A percentile compares a stretch with the other conserved stretches of the same genome.
Conservation (phyloP, 169 alveolate genomes). For the Plasmodium gonderi region DNA sequence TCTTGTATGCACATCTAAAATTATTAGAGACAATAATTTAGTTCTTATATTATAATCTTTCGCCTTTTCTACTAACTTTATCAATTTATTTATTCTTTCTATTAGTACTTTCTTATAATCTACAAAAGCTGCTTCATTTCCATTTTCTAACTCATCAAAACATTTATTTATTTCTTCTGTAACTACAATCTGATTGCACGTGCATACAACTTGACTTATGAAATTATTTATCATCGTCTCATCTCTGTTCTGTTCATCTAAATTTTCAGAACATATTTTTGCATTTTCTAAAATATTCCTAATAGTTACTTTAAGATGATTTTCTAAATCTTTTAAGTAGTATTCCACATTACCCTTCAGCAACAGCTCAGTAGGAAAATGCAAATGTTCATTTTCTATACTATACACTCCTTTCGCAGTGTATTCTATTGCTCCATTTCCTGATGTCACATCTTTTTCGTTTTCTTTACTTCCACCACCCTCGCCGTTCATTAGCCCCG, state of each 20-base stretch:
- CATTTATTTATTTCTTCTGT: constrained; percentile 96
- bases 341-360: constrained; percentile 63
- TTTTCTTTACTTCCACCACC: background rate
- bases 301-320: constrained; percentile 80
- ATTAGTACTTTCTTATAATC: constrained; percentile 92
- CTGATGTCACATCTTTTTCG: too few species aligned
- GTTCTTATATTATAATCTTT: constrained; percentile 81
- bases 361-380: constrained; percentile 16
- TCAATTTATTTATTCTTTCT: constrained; percentile 93
- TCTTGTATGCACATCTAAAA: constrained; percentile 97
- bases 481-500: background rate
- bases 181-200: constrained; percentile 94
- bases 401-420: constrained; percentile 70
- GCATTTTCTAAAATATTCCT: constrained; percentile 83
- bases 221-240: constrained; percentile 94
- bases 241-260: constrained; percentile 77
- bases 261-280: constrained; percentile 33
- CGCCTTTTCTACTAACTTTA: constrained; percentile 92
- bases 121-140: constrained; percentile 96
- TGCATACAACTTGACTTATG: constrained; percentile 95
- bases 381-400: constrained; percentile 57
- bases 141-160: constrained; percentile 95
- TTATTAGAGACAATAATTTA: constrained; percentile 95
- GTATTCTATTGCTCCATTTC: constrained; percentile 8
- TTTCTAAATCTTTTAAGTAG: constrained; percentile 68